These are phyloP conservation scores for Alternaria alternata DNA, from an alignment of 2,329 filamentous ascomycete genomes.

Conservation along the genomic window DNA sequence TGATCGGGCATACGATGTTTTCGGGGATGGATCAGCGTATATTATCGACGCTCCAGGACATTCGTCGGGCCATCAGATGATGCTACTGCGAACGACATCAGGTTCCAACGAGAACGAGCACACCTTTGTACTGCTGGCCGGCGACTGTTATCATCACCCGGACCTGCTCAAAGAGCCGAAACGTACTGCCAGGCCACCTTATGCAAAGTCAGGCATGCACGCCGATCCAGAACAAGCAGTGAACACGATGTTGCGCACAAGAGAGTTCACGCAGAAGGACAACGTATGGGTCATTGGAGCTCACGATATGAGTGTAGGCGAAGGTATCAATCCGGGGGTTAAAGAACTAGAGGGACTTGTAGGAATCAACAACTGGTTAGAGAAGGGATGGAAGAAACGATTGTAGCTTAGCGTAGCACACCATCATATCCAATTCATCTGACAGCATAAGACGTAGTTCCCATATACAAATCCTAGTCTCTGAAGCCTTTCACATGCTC, in stretches of 20 bases:
- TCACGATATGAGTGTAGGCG: constrained; percentile 41
- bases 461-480: not conserved
- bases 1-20: constrained; percentile 57
- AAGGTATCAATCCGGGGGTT: constrained; percentile 28
- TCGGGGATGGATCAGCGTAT: constrained; percentile 59
- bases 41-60: constrained; percentile 63
- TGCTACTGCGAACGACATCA: constrained; percentile 37
- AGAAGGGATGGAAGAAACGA: constrained; percentile 37
- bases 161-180: constrained; percentile 37
- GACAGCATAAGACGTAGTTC: not conserved
- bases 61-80: constrained; percentile 60
- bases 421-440: not conserved
- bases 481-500: not conserved
- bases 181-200: constrained; percentile 41
- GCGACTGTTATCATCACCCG: constrained; percentile 45
- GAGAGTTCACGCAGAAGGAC: constrained; percentile 28
- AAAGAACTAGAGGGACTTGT: constrained; percentile 38
- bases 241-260: constrained; percentile 37
- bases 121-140: constrained; percentile 42
- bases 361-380: constrained; percentile 34
- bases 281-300: constrained; percentile 45
- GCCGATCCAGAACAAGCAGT: constrained; percentile 38
- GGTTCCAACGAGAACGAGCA: constrained; percentile 13
- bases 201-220: constrained; percentile 40
- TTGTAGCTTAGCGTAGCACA: not conserved